Base-by-base conservation (phyloP, 208 protist genomes). In the Hexamita inflata region DNA sequence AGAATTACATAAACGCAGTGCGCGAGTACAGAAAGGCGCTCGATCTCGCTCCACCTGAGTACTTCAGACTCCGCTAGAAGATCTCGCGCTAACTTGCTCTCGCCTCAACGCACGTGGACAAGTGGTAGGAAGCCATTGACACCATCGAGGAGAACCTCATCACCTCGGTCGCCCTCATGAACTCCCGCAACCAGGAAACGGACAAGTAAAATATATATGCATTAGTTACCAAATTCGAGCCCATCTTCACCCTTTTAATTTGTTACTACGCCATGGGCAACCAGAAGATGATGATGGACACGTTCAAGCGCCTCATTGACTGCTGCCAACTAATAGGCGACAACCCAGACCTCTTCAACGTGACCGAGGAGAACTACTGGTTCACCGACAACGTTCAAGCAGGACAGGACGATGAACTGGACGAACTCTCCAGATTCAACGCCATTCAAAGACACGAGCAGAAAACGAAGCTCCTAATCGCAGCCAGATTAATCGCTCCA, bases 61-160 rank as follows among this genome's bases (percentile, higher is more conserved):
- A 49, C 15, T 4, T 34, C 9, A n/a, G 64, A n/a, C n/a, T 70
- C 9, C 2, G 64, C 2, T 34, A 70, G n/a, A 70, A 45, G 64
- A 70, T 70, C 15, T 7, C 64, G 11, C 28, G 15, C 4, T 32
- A 70, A 9, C 11, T 70, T 9, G 64, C 64, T 40, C 9, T 42
- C 11, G 15, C 64, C 15, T 70, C 2, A n/a, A 45, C 42, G 9
- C 11, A 70, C 4, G 4, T 70, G 28, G 30, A 70, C n/a, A 13
- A n/a, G n/a, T 70, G 64, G 64, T 19, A 70, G 9, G 9, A 70
- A 9, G 64, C 64, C 4, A 34, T 70, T 32, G 64, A 70, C 38
- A 11, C 30, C 28, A 70, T 70, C 35, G 64, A 70, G n/a, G 64
- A 70, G 64, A 49, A 70, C 38, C 35, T 70, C 9, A 70, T 70